phyloP scores from a whole-genome alignment of 129 eudicot species.

The Escallonia herrerae region DNA sequence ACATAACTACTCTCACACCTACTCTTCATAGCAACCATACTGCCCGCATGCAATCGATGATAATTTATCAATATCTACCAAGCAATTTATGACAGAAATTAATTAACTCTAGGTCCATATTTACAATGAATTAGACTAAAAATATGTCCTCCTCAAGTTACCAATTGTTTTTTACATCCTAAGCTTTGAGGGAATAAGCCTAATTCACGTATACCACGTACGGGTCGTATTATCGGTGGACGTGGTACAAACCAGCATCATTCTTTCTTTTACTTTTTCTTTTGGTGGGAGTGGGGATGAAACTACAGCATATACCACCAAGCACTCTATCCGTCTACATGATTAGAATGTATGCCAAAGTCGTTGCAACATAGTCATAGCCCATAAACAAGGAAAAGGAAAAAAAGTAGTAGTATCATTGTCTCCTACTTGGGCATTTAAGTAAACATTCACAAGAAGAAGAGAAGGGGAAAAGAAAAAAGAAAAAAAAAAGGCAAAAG shows the following conservation, averaged over 20 bases:
- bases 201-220: no score
- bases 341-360: not conserved
- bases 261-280: not conserved
- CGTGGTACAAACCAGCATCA: no score
- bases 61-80: no score
- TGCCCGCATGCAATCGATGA: no score
- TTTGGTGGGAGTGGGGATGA: not conserved
- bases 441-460: not conserved
- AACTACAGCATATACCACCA: slow-evolving; percentile 2
- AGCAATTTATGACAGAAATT: no score
- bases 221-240: no score
- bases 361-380: slow-evolving; percentile 2
- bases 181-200: no score
- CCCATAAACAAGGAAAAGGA: not conserved
- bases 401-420: not conserved
- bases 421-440: not conserved
- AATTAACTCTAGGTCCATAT: no score
- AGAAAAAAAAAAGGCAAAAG: slow-evolving; percentile 13
- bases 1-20: not conserved
- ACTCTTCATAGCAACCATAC: not conserved
- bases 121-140: no score
- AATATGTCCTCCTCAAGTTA: no score
- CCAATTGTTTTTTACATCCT: no score
- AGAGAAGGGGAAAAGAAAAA: not conserved
- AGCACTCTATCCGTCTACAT: not conserved